A percentile compares a stretch with the other conserved stretches of the same genome.
Conservation (phyloP, 768 basidiomycete species). For the Lentinula detonsa region DNA sequence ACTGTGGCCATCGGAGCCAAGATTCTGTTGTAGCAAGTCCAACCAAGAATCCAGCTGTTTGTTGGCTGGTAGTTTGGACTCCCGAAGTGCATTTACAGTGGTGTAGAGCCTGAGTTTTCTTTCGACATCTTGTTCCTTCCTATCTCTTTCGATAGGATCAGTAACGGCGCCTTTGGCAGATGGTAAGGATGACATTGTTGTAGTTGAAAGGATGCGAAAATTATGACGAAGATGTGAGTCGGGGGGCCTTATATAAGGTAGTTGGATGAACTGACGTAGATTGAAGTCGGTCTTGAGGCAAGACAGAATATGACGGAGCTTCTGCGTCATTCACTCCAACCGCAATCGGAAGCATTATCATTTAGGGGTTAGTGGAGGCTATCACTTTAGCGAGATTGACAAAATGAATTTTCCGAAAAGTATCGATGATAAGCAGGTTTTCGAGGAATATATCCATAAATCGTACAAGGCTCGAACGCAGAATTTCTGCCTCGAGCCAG, state of each 20-base stretch:
- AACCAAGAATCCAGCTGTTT: constrained; percentile 72
- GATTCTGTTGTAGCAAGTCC: constrained; percentile 11
- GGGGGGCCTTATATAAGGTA: not conserved
- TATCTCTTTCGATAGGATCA: constrained; percentile 52
- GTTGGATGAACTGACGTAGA: constrained; percentile 12
- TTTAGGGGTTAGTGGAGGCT: not conserved
- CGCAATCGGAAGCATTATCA: not conserved
- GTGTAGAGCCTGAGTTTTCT: constrained; percentile 83
- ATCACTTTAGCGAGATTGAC: not conserved
- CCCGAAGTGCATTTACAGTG: constrained; percentile 73
- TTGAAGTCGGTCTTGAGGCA: not conserved
- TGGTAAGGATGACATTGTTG: not conserved
- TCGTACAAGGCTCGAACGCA: no score
- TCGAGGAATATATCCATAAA: no score
- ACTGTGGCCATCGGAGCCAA: constrained; percentile 5
- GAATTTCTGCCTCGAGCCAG: no score
- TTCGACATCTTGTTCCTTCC: constrained; percentile 70
- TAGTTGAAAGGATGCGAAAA: not conserved
- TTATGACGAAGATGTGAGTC: not conserved
- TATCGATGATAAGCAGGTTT: not conserved
- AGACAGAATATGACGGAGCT: not conserved
- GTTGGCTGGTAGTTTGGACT: constrained; percentile 77
- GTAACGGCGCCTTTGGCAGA: constrained; percentile 50
- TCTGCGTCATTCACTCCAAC: not conserved
- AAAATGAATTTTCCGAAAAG: not conserved